Evolutionary conservation across 2,329 filamentous ascomycete genomes (phyloP), one percentile per base, ranked within the genome.

Genomic region (Beauveria rudraprayagi): DNA sequence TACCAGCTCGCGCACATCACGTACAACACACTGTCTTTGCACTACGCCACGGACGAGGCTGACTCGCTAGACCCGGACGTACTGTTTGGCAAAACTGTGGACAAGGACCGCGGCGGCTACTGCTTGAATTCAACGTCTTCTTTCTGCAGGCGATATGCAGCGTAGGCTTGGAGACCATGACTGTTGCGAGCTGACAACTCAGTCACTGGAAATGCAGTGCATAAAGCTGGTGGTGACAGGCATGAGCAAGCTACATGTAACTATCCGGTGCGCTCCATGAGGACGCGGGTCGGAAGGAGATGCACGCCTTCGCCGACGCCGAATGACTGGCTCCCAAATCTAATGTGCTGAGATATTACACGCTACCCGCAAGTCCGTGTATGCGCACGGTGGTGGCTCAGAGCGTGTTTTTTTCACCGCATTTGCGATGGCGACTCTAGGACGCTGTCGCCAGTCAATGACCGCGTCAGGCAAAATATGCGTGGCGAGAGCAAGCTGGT

Each of bases 311-410:
- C 52, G 53, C 60, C n/a, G 60, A 61, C 37, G 37, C 46, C 22
- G 53, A 61, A 19, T 56, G 40, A 8, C 26, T 61, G 19, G n/a
- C 60, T 1, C 43, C 53, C 2, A 53, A 47, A 28, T 47, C 56
- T 46, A 34, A 44, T n/a, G 53, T 61, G 43, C 60, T 61, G 7
- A 61, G 44, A 53, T 52, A 56, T 34, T 56, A 61, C 44, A 61
- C 53, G n/a, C 24, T 61, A 46, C 34, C 51, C 34, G 46, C 51
- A 19, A 52, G 53, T 37, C 34, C 24, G 16, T 56, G 44, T 37
- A 56, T 47, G 16, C 34, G 46, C 17, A 43, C 44, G 5, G 37
- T 61, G 43, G 46, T 46, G 22, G 60, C 43, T 43, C 59, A 61
- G 37, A 61, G 44, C 51, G 5, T 56, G 44, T 56, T 50, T 19